phyloP scores from a whole-genome alignment of 352 stramenopile genomes.

The Phytophthora ohioensis region DNA sequence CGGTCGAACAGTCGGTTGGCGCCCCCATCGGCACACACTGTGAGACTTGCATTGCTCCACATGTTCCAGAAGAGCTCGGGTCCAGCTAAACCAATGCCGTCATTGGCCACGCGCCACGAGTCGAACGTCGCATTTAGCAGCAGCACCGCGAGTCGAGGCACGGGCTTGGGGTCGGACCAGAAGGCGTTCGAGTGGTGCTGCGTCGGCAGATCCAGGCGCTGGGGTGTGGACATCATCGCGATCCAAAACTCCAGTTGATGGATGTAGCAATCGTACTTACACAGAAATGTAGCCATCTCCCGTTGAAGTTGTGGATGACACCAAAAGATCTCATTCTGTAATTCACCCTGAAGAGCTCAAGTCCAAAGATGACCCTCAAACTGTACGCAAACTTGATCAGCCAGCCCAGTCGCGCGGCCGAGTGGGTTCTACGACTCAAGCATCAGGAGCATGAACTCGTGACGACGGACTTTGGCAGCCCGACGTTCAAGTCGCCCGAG shows the following conservation, averaged over 20 bases:
- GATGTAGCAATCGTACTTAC: constrained; percentile 12
- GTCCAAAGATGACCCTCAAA: constrained; percentile 36
- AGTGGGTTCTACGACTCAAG: constrained; percentile 45
- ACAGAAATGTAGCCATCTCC: neutral
- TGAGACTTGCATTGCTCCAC: constrained; percentile 72
- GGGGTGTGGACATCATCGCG: neutral
- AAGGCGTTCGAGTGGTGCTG: constrained; percentile 64
- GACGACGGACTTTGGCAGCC: constrained; percentile 30
- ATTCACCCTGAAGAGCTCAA: neutral
- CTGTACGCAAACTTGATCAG: constrained; percentile 45
- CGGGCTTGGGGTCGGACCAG: constrained; percentile 52
- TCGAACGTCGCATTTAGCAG: constrained; percentile 62
- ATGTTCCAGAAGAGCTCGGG: constrained; percentile 76
- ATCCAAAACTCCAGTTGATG: neutral
- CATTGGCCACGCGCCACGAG: constrained; percentile 51
- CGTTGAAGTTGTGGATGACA: neutral
- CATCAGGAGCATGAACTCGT: constrained; percentile 39
- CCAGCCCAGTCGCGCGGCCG: constrained; percentile 34
- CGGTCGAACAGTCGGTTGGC: constrained; percentile 95
- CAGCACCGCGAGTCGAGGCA: constrained; percentile 65
- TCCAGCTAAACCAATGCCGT: constrained; percentile 19
- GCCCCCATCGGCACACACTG: constrained; percentile 95
- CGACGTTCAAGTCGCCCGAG: constrained; percentile 36
- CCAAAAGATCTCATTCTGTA: constrained; percentile 12
- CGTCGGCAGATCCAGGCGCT: constrained; percentile 16